Conservation (phyloP, 2,329 filamentous ascomycete genomes). For the Verticillium nonalfalfae region DNA sequence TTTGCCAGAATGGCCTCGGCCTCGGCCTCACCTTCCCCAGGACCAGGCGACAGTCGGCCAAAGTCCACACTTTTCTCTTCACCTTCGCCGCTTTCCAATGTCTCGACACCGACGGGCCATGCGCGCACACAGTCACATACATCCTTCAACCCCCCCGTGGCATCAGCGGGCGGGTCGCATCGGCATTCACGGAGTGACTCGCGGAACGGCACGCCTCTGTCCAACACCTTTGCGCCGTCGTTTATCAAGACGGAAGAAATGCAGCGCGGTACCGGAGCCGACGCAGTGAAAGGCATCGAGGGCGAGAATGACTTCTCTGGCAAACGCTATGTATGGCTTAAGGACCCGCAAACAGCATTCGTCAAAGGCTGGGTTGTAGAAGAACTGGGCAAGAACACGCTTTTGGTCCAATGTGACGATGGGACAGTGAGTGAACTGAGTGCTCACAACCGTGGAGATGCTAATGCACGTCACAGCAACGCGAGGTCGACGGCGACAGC, state of each 20-base stretch:
- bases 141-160: constrained; percentile 34
- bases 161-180: constrained; percentile 26
- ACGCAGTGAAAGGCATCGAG: constrained; percentile 68
- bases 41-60: constrained; percentile 52
- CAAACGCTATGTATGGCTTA: constrained; percentile 96
- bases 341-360: constrained; percentile 80
- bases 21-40: constrained; percentile 62
- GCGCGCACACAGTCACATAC: constrained; percentile 63
- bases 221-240: constrained; percentile 86
- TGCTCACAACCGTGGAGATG: background rate
- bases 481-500: constrained; percentile 76
- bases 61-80: constrained; percentile 70
- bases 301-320: constrained; percentile 99
- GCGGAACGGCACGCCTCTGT: constrained; percentile 54
- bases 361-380: constrained; percentile 89
- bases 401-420: constrained; percentile 91
- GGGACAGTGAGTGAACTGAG: constrained; percentile 59
- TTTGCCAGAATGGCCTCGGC: constrained; percentile 66
- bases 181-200: constrained; percentile 52
- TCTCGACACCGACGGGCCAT: constrained; percentile 45
- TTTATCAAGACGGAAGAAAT: constrained; percentile 90
- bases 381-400: constrained; percentile 60
- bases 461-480: constrained; percentile 53
- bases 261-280: constrained; percentile 44
- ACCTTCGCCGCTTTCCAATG: constrained; percentile 36